Conservation (phyloP, 495 filamentous ascomycete species). For the Gamarada debralockiae region DNA sequence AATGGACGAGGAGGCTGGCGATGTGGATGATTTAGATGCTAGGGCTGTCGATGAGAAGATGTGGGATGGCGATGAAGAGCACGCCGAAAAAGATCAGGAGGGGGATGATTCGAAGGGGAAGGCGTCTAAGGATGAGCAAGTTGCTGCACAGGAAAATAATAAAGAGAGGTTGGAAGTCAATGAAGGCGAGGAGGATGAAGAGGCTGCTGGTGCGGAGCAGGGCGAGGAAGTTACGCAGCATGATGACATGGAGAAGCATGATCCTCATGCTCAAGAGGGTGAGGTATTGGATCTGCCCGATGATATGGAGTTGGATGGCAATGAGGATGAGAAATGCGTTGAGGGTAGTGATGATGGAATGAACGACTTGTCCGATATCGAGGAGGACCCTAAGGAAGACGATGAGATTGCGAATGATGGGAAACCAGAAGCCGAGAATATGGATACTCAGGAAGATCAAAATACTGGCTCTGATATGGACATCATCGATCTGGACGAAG, state of each 20-base stretch:
- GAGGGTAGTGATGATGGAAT: constrained; percentile 53
- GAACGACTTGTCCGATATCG: constrained; percentile 34
- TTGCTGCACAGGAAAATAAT: constrained; percentile 55
- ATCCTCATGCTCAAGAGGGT: constrained; percentile 61
- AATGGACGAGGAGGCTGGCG: constrained; percentile 83
- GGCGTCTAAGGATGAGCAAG: constrained; percentile 58
- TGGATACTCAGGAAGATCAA: constrained; percentile 33
- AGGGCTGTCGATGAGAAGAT: constrained; percentile 94
- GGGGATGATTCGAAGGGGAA: constrained; percentile 66
- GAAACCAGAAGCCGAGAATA: constrained; percentile 31
- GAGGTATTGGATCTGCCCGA: constrained; percentile 61
- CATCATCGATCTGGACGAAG: constrained; percentile 24
- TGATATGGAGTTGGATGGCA: constrained; percentile 65
- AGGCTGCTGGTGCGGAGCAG: constrained; percentile 54
- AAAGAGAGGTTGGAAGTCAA: constrained; percentile 47
- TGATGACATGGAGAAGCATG: constrained; percentile 57
- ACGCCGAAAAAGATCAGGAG: constrained; percentile 76
- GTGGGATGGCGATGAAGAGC: constrained; percentile 81
- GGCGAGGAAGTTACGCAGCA: constrained; percentile 67
- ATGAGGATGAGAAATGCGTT: constrained; percentile 48
- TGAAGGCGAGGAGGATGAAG: constrained; percentile 47
- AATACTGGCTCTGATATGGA: constrained; percentile 30
- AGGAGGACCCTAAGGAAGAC: constrained; percentile 30
- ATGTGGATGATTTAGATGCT: constrained; percentile 84
- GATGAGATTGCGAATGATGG: constrained; percentile 31